Evolutionary conservation across 139 green algal genomes (phyloP), one percentile per base, ranked within the genome.

Genomic region (Micractinium sp.): DNA sequence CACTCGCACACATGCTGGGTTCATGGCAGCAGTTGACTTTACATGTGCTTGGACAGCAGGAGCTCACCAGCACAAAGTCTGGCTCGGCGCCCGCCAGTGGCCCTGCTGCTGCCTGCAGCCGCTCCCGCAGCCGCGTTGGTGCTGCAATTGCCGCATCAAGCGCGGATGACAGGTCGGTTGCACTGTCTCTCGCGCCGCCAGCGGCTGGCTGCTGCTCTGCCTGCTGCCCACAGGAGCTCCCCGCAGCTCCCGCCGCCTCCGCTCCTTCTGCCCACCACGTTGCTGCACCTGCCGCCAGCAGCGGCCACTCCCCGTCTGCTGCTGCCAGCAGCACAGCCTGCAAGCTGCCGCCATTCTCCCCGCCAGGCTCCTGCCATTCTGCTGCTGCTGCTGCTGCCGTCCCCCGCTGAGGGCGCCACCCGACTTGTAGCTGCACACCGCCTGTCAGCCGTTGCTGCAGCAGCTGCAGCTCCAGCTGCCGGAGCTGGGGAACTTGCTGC

Each of bases 21-120:
- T 56, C 47, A 9, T 56, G 47, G 47, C 47, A 56, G 47, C 7
- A 9, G 7, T 56, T 56, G 47, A 56, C 47, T 16, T 56, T 9
- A 56, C 4, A 3, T 75, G 67, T 75, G 67, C 9, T 29, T 75
- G 67, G 29, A 16, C 77, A 35, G 77, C 38, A 67, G 77, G 38
- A 36, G 39, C 5, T 75, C 14, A 88, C 81, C 67, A 92, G 60
- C n/a, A 92, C 85, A 56, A 92, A 90, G 20, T 92, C 89, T 38
- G 89, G 89, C 47, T 92, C 89, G 0, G 73, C 56, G 7, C 29
- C 76, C 31, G 78, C 89, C 53, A 88, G 23, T 12, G 89, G 78
- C 61, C 89, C 89, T 2, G 85, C 85, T 33, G 27, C 89, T 23
- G 56, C 76, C n/a, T 33, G 33, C 66, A 92, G 63, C 39, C 75